Evolutionary conservation across 352 stramenopile genomes (phyloP).

Genomic region (Pythium chondricola): DNA sequence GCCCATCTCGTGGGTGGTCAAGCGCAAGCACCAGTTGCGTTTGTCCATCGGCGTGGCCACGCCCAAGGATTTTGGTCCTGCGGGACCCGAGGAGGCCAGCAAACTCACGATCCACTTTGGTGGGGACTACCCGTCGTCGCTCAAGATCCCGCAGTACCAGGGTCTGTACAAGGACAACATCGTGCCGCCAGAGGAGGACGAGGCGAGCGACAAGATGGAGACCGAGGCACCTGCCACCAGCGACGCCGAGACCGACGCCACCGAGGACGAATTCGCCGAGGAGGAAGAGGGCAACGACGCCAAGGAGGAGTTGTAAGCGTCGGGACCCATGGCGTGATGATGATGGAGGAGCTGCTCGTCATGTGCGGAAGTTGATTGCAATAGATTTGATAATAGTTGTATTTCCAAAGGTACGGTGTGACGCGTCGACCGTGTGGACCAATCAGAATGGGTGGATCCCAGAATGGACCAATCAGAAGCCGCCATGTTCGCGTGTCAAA

Average conservation of each 20-base stretch:
- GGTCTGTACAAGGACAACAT: conserved; percentile 61
- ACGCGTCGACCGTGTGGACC: too few species aligned
- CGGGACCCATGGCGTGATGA: background rate
- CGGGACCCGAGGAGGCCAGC: conserved; percentile 42
- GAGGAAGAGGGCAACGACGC: conserved; percentile 14
- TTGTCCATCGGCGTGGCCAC: conserved; percentile 57
- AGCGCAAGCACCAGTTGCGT: conserved; percentile 71
- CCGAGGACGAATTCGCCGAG: conserved; percentile 59
- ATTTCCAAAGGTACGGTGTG: background rate
- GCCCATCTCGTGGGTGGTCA: conserved; percentile 70
- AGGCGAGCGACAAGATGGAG: conserved; percentile 18
- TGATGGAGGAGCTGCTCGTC: background rate
- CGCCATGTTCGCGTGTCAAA: background rate
- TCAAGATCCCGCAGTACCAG: conserved; percentile 56
- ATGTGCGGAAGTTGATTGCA: conserved; percentile 1
- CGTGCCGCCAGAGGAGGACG: conserved; percentile 29
- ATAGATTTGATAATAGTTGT: conserved; percentile 5
- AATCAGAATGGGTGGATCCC: too few species aligned
- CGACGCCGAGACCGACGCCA: conserved; percentile 14
- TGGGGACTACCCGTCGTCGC: conserved; percentile 55
- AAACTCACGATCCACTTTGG: conserved; percentile 74
- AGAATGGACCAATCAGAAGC: background rate
- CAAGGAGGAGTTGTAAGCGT: conserved; percentile 23
- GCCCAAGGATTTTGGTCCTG: conserved; percentile 47
- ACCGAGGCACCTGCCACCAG: conserved; percentile 18